A percentile compares a stretch with the other conserved stretches of the same genome.
Evolutionary conservation across 257 asterid genomes (phyloP).

Genomic region (Ehretia macrophylla): DNA sequence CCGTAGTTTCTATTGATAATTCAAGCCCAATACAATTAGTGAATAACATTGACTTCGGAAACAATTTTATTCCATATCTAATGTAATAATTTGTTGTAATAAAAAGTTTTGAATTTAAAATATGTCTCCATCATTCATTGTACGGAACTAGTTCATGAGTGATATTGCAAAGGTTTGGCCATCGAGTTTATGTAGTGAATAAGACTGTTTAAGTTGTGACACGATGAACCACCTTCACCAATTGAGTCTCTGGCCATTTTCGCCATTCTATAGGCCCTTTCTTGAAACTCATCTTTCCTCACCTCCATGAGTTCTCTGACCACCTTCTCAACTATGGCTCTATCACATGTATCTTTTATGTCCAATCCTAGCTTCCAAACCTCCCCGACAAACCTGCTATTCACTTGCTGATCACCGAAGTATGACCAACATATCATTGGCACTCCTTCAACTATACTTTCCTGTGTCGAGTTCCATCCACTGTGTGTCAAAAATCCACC

Average conservation of each 20-base stretch:
- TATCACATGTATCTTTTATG: constrained; percentile 31
- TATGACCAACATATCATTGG: constrained; percentile 31
- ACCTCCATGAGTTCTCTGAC: constrained; percentile 25
- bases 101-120: too few relatives aligned
- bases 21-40: too few relatives aligned
- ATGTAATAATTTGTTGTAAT: too few relatives aligned
- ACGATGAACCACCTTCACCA: constrained; percentile 21
- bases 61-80: too few relatives aligned
- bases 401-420: constrained; percentile 28
- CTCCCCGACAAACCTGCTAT: constrained; percentile 27
- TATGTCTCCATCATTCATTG: too few relatives aligned
- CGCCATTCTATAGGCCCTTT: constrained; percentile 19
- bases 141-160: too few relatives aligned
- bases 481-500: constrained; percentile 27
- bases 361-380: constrained; percentile 33
- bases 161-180: too few relatives aligned
- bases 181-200: constrained; percentile 10
- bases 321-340: constrained; percentile 14
- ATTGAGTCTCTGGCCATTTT: constrained; percentile 23
- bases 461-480: constrained; percentile 28
- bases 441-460: constrained; percentile 24
- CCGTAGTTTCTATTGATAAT: too few relatives aligned
- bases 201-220: constrained; percentile 20
- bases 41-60: too few relatives aligned
- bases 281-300: constrained; percentile 17